Base-by-base conservation (phyloP, 2,329 filamentous ascomycete species). In the Dendrostoma leiphaemia region DNA sequence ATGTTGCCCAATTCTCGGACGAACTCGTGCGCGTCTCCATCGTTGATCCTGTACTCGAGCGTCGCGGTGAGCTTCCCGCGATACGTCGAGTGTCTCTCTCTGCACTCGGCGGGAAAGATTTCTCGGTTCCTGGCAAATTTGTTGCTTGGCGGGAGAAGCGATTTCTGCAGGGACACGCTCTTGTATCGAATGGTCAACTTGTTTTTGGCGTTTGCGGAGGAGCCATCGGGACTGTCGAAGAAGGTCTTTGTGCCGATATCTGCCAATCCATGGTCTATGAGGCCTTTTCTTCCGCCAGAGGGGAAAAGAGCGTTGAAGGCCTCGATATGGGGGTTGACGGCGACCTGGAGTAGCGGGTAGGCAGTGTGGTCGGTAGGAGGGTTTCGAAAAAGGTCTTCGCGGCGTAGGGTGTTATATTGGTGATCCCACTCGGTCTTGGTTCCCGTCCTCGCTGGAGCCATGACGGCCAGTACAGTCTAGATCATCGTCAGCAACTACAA, bases 281-380 rank as follows among this genome's bases (percentile, higher is more conserved):
- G 69, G 40, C 77, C 71, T 13, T 68, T 69, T 60, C 71, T 73
- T 47, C 89, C 90, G 71, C 87, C 81, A 54, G 81, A 78, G 29
- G 85, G 83, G 68, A 97, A 95, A 45, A 97, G 80, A 49, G 86
- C 86, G 76, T 99, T 96, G 83, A 97, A 99, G 6, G 94, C 94
- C 66, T 97, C 87, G 64, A 97, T 88, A 71, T 99, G 94, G 47
- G 94, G 94, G 61, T 89, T 81, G 56, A 97, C 86, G n/a, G 93
- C 90, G 58, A 83, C 82, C 64, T 92, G 88, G 45, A 99, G 83
- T 21, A 89, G 82, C 13, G 94, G 94, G 67, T 96, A 97, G 56
- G 93, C 91, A 9, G 89, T 89, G 63, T 84, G 88, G 68, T 97
- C 92, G 65, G 83, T 88, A 0, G 94, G 93, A 17, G 94, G 93